These are phyloP conservation scores for Rhynchosporium graminicola DNA, from an alignment of 2,329 filamentous ascomycete species.

Conservation along the genomic window DNA sequence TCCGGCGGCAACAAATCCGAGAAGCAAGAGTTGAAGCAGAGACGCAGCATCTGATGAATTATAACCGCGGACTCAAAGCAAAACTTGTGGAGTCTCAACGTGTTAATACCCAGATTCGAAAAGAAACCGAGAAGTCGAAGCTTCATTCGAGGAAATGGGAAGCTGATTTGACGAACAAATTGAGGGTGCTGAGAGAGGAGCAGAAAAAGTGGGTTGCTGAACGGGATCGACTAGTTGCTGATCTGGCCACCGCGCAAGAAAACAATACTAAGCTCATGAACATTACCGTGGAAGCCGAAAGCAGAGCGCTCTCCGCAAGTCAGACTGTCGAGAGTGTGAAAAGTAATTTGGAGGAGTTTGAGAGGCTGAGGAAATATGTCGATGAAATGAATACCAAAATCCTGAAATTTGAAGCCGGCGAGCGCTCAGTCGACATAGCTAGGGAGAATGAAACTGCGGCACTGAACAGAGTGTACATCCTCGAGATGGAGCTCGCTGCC, in stretches of 20 bases:
- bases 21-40: constrained; percentile 80
- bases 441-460: constrained; percentile 60
- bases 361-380: constrained; percentile 59
- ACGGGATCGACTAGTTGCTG: constrained; percentile 56
- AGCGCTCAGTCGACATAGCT: constrained; percentile 59
- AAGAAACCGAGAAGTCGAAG: constrained; percentile 71
- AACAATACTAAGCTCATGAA: constrained; percentile 66
- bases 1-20: constrained; percentile 72
- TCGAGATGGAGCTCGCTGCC: constrained; percentile 58
- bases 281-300: constrained; percentile 68
- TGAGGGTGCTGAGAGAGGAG: constrained; percentile 67
- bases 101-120: constrained; percentile 67
- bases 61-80: constrained; percentile 71
- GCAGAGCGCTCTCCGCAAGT: constrained; percentile 62
- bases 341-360: constrained; percentile 60
- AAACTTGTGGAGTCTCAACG: constrained; percentile 74
- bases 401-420: constrained; percentile 63
- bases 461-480: constrained; percentile 58
- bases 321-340: constrained; percentile 66
- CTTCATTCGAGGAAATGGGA: constrained; percentile 79
- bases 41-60: constrained; percentile 77
- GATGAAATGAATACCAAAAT: constrained; percentile 61
- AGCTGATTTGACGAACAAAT: constrained; percentile 65
- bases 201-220: constrained; percentile 65
- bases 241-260: constrained; percentile 57